Conservation (phyloP, 768 basidiomycete genomes). For the Mycena albidolilacea region DNA sequence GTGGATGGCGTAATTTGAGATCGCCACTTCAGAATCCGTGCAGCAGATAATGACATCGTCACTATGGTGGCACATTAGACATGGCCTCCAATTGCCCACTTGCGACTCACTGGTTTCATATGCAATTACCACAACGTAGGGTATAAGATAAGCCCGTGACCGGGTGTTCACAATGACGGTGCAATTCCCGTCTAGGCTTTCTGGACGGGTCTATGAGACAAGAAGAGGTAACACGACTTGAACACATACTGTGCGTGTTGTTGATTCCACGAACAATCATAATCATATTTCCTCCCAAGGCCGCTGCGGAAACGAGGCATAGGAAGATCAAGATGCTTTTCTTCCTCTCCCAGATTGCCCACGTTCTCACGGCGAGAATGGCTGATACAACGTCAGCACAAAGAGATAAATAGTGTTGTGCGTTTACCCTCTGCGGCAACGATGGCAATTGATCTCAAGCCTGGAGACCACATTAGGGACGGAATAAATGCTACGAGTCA, state of each 20-base stretch:
- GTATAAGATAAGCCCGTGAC: conserved; percentile 25
- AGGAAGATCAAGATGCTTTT: conserved; percentile 29
- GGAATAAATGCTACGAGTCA: neutral
- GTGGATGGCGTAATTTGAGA: conserved; percentile 20
- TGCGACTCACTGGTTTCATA: conserved; percentile 33
- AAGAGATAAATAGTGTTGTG: neutral
- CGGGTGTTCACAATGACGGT: conserved; percentile 3
- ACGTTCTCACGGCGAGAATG: conserved; percentile 43
- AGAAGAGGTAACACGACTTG: neutral
- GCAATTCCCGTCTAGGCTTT: conserved; percentile 8
- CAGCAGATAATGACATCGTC: conserved; percentile 27
- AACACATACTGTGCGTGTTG: conserved; percentile 19
- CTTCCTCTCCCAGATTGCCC: conserved; percentile 45
- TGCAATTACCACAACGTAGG: conserved; percentile 28
- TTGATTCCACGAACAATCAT: conserved; percentile 15
- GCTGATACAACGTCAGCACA: conserved; percentile 20
- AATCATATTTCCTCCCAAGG: neutral
- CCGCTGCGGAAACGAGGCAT: conserved; percentile 19
- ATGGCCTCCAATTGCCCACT: neutral
- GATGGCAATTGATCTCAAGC: conserved; percentile 23
- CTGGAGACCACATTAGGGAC: neutral
- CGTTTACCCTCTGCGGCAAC: conserved; percentile 23
- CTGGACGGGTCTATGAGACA: neutral
- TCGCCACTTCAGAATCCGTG: conserved; percentile 32
- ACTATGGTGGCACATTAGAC: neutral